Base-by-base conservation (phyloP, 1,284 basidiomycete species). In the Cryptococcus deneoformans region DNA sequence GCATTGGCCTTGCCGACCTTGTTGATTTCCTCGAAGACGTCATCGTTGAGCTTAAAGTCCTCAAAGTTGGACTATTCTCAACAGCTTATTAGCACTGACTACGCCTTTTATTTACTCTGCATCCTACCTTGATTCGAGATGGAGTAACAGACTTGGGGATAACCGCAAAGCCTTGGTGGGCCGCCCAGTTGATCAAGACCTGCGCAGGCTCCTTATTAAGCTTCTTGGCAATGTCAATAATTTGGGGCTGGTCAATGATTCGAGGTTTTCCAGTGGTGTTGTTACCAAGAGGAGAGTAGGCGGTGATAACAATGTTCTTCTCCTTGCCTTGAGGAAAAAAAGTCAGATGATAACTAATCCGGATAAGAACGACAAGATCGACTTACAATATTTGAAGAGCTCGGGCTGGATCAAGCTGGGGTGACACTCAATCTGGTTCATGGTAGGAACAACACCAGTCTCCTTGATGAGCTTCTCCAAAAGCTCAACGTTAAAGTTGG, bases 371-470 rank as follows among this genome's bases (percentile, higher is more conserved):
- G 14, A 14, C 9, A 35, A 42, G 20, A 39, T 12, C 2, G 5
- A 60, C 64, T 52, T 39, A 66, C 64, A 60, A 64, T 60, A 73
- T 52, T 69, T 49, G 60, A 65, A 71, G 12, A 77, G 66, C 56
- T 75, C 73, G 45, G 64, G 63, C 60, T 75, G 72, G 56, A 70
- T 69, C 52, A 71, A 56, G 47, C 60, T 81, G 6, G 91, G 90
- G 80, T 94, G 92, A 38, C 84, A 84, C 77, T 93, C 90, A 63
- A 93, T 81, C 80, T 94, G 91, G 80, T 92, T 92, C 50, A 81
- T 85, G 44, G 82, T 87, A 20, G 91, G 91, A 54, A 85, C 82
- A 54, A 88, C 86, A 20, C 87, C 87, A 4, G 90, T 90, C 3
- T 84, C 87, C 11, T 83, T 79, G 67, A 86, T 87, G 71, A 93